Evolutionary conservation across 1,284 basidiomycete genomes (phyloP).

Genomic region (Trametes versicolor): DNA sequence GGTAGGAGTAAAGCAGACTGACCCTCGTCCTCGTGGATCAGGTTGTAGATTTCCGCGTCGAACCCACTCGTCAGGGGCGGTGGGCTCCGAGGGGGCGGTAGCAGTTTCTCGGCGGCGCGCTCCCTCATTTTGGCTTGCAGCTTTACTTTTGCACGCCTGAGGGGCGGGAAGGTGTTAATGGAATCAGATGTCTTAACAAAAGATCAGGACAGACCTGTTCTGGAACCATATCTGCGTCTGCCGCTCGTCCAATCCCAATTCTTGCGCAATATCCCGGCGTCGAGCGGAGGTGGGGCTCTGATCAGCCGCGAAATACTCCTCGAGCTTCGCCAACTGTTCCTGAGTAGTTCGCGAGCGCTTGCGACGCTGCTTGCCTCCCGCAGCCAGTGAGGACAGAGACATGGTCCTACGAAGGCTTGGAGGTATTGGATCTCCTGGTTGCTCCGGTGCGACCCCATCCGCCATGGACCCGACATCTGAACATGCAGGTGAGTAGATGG

Average conservation of each 20-base stretch:
- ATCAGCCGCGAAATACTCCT: slow-evolving; percentile 73
- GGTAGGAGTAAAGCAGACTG: slow-evolving; percentile 49
- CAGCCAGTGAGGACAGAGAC: slow-evolving; percentile 28
- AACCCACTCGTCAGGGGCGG: slow-evolving; percentile 62
- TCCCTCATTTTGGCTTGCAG: slow-evolving; percentile 66
- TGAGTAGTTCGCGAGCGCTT: slow-evolving; percentile 82
- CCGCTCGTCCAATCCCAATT: slow-evolving; percentile 84
- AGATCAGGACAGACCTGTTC: slow-evolving; percentile 64
- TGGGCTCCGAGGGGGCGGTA: slow-evolving; percentile 57
- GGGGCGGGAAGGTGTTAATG: background rate
- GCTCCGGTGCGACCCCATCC: background rate
- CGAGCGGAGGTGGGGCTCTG: slow-evolving; percentile 75
- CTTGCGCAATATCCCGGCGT: slow-evolving; percentile 76
- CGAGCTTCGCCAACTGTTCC: slow-evolving; percentile 77
- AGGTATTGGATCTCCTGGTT: slow-evolving; percentile 15
- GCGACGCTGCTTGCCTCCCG: slow-evolving; percentile 63
- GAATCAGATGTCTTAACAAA: slow-evolving; percentile 9
- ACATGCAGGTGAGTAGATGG: slow-evolving; percentile 25
- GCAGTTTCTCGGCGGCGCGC: slow-evolving; percentile 44
- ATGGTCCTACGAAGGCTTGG: slow-evolving; percentile 32
- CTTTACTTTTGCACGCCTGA: slow-evolving; percentile 84
- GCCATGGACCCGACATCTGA: slow-evolving; percentile 22
- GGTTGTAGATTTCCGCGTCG: slow-evolving; percentile 65
- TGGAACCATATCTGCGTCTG: slow-evolving; percentile 92
- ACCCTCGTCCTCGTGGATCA: slow-evolving; percentile 76